Evolutionary conservation across 2,329 filamentous ascomycete species (phyloP).

Genomic region (Mariannaea sp.): DNA sequence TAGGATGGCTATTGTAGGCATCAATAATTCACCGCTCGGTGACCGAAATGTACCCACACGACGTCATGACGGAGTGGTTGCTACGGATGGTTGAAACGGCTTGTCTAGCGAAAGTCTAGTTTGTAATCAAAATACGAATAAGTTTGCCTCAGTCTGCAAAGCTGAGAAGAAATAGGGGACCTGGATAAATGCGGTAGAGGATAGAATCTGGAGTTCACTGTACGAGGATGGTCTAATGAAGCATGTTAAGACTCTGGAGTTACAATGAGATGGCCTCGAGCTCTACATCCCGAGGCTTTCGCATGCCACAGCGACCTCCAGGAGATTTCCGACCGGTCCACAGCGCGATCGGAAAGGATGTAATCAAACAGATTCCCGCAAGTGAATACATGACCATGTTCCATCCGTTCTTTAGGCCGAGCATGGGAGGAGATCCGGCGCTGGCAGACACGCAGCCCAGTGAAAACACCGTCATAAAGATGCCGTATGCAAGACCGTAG

Average conservation of each 20-base stretch:
- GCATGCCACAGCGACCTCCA: conserved; percentile 8
- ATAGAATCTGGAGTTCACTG: too few species aligned
- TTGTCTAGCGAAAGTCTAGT: too few species aligned
- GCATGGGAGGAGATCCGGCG: conserved; percentile 7
- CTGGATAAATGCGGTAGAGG: too few species aligned
- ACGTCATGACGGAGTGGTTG: not conserved
- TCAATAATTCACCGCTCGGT: not conserved
- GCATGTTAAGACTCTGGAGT: too few species aligned
- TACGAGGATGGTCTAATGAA: too few species aligned
- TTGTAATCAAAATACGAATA: too few species aligned
- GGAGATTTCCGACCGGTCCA: conserved; percentile 13
- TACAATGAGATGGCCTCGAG: not conserved
- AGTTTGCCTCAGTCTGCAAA: too few species aligned
- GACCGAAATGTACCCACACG: not conserved
- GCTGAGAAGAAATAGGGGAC: too few species aligned
- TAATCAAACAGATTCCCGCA: conserved; percentile 7
- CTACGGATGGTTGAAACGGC: too few species aligned
- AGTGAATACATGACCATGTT: conserved; percentile 17
- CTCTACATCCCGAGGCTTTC: not conserved
- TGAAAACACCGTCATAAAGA: conserved; percentile 24
- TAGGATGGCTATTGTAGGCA: conserved; percentile 4
- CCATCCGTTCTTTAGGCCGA: conserved; percentile 17
- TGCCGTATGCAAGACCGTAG: conserved; percentile 22
- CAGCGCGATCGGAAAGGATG: conserved; percentile 8
- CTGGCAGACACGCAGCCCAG: conserved; percentile 21